Base-by-base conservation (phyloP, 2,329 filamentous ascomycete species). In the Cytospora chrysosperma region DNA sequence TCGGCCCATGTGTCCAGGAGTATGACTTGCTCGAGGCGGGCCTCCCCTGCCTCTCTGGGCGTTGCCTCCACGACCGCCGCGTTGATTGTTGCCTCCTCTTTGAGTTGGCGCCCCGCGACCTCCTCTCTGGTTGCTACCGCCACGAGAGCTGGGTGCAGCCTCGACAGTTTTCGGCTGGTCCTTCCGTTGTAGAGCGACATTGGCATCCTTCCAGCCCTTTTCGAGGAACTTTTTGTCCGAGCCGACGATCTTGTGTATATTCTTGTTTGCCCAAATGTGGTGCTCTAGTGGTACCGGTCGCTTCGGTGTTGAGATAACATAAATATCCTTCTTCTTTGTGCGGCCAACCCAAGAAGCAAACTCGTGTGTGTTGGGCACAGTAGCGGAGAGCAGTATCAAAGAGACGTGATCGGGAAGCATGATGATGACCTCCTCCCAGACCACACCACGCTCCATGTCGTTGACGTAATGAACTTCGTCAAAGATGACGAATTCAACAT, bases 341-440 rank as follows among this genome's bases (percentile, higher is more conserved):
- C 95, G 86, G 13, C 95, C 95, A 27, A 99, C 94, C 95, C 95
- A 99, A 0, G 93, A 98, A 1, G 95, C 95, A 71, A 99, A 99
- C 74, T 99, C 95, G 67, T 97, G 87, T 0, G 95, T 98, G 74
- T 99, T 99, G 1, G 95, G 95, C 0, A 99, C 95, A 0, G 95
- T 99, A 0, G 95, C 95, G 5, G 95, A 99, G 3, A 99, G 84
- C 2, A 98, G 81, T 69, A 99, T 99, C 26, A 99, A 83, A 2
- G 95, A 96, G 47, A 99, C 92, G 77, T 99, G 95, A 74, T 97
- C 93, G 0, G 95, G 95, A 61, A 99, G 83, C 95, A 99, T 98
- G 72, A 99, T 99, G 72, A 99, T 99, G 71, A 99, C 95, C 76
- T 99, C 95, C 76, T 99, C 95, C 95, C 95, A 99, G 0, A 99